Conservation (phyloP, 192 early-diverging fungal species). For the Neocallimastix lanati region DNA sequence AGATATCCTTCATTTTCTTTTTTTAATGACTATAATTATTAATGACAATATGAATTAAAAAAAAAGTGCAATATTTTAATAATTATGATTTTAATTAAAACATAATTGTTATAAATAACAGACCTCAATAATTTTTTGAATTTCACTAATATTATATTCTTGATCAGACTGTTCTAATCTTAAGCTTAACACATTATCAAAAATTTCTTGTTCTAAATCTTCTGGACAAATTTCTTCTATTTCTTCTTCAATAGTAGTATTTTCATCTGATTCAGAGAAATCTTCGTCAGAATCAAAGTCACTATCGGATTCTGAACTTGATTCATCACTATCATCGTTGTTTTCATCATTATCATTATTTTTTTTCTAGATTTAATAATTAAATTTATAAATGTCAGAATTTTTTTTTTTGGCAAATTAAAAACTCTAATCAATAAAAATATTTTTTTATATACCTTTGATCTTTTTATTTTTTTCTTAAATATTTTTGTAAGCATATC, state of each 20-base stretch:
- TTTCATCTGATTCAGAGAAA: conserved; percentile 11
- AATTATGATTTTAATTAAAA: too few relatives aligned
- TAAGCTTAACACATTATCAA: conserved; percentile 15
- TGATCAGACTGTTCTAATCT: conserved; percentile 29
- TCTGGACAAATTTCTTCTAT: conserved; percentile 25
- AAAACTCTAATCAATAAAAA: not conserved
- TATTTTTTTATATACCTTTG: conserved; percentile 28
- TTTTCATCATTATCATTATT: conserved; percentile 21
- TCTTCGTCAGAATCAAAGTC: conserved; percentile 15
- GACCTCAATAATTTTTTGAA: conserved; percentile 41
- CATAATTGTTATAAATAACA: too few relatives aligned
- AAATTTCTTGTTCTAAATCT: conserved; percentile 23
- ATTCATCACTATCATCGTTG: conserved; percentile 23
- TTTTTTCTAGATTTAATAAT: conserved; percentile 6
- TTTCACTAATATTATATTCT: conserved; percentile 32
- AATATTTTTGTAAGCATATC: conserved; percentile 37
- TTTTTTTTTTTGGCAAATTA: too few relatives aligned
- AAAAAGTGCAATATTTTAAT: too few relatives aligned
- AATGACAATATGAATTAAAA: too few relatives aligned
- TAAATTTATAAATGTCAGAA: too few relatives aligned
- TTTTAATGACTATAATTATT: conserved; percentile 30
- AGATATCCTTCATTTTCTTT: conserved; percentile 41
- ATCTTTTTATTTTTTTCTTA: conserved; percentile 35
- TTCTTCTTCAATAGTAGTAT: conserved; percentile 10
- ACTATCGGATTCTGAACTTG: conserved; percentile 7